Evolutionary conservation across 2,329 filamentous ascomycete species (phyloP).

Genomic region (Periconia digitata): DNA sequence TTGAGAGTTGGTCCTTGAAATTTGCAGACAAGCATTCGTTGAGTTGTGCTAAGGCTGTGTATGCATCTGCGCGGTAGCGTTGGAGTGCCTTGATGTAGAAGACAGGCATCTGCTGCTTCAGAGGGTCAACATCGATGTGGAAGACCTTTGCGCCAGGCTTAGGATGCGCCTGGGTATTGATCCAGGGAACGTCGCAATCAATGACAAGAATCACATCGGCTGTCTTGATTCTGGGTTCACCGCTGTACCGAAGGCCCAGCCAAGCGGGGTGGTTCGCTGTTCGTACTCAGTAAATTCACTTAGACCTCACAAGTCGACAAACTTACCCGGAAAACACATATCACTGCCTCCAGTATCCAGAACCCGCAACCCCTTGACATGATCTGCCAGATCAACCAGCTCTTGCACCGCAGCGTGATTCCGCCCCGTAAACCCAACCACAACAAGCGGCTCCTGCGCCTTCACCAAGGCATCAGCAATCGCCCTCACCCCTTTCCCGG

Average conservation of each 20-base stretch:
- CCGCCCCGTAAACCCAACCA: conserved; percentile 72
- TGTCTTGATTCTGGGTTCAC: conserved; percentile 70
- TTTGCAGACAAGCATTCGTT: conserved; percentile 59
- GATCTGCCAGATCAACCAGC: conserved; percentile 68
- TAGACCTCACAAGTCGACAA: not conserved
- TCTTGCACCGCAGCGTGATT: conserved; percentile 64
- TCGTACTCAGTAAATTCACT: not conserved
- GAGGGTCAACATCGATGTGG: conserved; percentile 67
- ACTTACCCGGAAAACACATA: conserved; percentile 70
- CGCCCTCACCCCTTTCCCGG: conserved; percentile 54
- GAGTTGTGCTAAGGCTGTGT: conserved; percentile 68
- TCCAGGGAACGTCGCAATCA: conserved; percentile 92
- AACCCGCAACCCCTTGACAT: conserved; percentile 68
- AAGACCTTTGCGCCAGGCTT: conserved; percentile 59
- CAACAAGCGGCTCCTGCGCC: conserved; percentile 67
- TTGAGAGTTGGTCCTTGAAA: conserved; percentile 41
- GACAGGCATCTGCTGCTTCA: conserved; percentile 64
- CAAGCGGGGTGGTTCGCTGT: conserved; percentile 56
- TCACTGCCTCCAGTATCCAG: conserved; percentile 77
- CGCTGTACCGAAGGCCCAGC: conserved; percentile 69
- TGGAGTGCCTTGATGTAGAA: conserved; percentile 59
- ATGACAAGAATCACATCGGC: conserved; percentile 85
- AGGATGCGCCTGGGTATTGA: conserved; percentile 72
- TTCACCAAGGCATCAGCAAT: conserved; percentile 65
- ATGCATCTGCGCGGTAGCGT: conserved; percentile 55